Evolutionary conservation across 345 rosid species (phyloP), one percentile per base, ranked within the genome.

Genomic region (Salix koriyanagi): DNA sequence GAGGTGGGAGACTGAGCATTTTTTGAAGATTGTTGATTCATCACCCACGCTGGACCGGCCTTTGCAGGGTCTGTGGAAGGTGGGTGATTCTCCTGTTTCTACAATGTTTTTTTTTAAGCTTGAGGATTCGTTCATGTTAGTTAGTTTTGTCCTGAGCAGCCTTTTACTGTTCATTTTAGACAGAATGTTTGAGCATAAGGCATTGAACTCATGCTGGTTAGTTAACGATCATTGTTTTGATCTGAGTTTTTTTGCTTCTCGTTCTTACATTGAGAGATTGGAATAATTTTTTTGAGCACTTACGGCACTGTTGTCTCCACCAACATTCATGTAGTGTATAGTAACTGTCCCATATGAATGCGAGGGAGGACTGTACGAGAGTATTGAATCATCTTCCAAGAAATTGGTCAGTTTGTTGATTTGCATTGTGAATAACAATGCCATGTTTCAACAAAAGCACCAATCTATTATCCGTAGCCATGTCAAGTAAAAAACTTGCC

Each of bases 11-110:
- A 85, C 94, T 7, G 93, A 90, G 83, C 94, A 93, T 81, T 95
- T 93, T 70, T 83, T 95, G 68, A 95, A 89, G 88, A 88, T 95
- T 70, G 50, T 72, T 42, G 88, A 91, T 85, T 91, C 81, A 84
- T 90, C 87, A 0, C 94, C 99, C 52, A 90, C 91, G 2, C 69
- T 76, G 2, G 70, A 85, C 23, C 89, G 89, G 69, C 99, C 97
- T 5, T 78, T 95, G 83, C 97, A 95, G 84, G 99, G 97, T 25
- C 81, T 93, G 41, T 93, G 97, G 97, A 92, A 93, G 99, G 97
- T 91, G 79, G 75, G 70, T 69, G 30, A 39, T 42, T 76, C 60
- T 73, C 28, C 48, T 46, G 36, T 32, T 28, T 42, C 37, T 54
- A n/a, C 21, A 37, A 2, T 36, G 46, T 15, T 14, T 11, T 42